Percentiles rank a stretch among this genome's conserved stretches.
phyloP scores from a whole-genome alignment of 2,329 filamentous ascomycete species.

The Colletotrichum kahawae region DNA sequence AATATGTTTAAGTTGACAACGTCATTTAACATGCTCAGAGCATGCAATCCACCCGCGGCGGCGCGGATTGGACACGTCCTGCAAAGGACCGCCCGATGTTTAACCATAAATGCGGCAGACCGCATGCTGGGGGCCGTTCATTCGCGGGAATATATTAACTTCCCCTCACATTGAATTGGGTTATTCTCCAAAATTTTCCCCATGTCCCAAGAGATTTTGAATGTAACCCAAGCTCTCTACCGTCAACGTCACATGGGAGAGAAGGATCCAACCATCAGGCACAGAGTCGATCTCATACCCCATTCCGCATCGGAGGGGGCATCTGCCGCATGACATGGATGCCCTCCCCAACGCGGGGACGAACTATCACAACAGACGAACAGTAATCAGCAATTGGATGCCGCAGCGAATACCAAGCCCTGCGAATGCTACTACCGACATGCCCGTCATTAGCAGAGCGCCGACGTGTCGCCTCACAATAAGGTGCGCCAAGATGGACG shows the following conservation, averaged over 20 bases:
- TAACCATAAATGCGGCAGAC: not conserved
- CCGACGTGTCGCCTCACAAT: not conserved
- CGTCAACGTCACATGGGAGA: not conserved
- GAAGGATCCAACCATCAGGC: not conserved
- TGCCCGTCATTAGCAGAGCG: not conserved
- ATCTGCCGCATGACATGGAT: not conserved
- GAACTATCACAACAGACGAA: not conserved
- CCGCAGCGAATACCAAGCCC: not conserved
- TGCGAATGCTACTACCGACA: not conserved
- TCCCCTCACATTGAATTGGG: not conserved
- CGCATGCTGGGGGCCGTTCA: not conserved
- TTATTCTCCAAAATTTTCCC: not conserved
- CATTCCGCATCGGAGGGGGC: not conserved
- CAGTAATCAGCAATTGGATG: not conserved
- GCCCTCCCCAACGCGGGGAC: not conserved
- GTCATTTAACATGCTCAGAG: not conserved
- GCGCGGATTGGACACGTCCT: not conserved
- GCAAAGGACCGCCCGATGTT: not conserved
- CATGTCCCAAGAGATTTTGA: conserved; percentile 9
- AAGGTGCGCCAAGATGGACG: conserved; percentile 5
- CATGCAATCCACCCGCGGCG: not conserved
- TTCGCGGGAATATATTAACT: not conserved
- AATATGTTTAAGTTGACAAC: not conserved
- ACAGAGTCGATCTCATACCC: not conserved
- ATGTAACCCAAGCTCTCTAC: conserved; percentile 1